A percentile compares a stretch with the other conserved stretches of the same genome.
phyloP scores from a whole-genome alignment of 768 basidiomycete genomes.

The Mycena maculata region DNA sequence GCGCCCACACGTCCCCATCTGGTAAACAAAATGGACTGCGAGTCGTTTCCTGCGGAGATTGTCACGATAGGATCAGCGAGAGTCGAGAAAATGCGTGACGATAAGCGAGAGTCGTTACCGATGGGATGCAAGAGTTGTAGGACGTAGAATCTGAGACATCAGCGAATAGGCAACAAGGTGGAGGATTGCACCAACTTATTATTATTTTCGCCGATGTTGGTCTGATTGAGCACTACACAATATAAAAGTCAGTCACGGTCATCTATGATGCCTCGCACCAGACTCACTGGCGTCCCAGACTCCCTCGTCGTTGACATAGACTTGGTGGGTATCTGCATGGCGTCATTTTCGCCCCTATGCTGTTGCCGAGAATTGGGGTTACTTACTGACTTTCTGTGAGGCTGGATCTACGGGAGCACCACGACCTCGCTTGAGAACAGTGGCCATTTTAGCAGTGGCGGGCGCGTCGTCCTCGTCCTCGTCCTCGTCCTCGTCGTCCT shows the following conservation, averaged over 20 bases:
- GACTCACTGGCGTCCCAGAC: slow-evolving; percentile 63
- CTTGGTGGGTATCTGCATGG: slow-evolving; percentile 61
- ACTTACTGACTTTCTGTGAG: slow-evolving; percentile 60
- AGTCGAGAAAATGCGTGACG: too few relatives aligned
- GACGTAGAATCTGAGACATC: slow-evolving; percentile 62
- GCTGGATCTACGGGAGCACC: slow-evolving; percentile 65
- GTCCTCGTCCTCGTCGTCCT: slow-evolving; percentile 35
- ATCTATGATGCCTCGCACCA: background rate
- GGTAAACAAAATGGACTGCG: slow-evolving; percentile 56
- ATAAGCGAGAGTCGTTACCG: slow-evolving; percentile 47
- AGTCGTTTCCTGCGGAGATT: slow-evolving; percentile 50
- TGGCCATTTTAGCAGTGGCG: slow-evolving; percentile 59
- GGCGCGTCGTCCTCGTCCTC: slow-evolving; percentile 41
- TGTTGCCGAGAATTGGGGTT: background rate
- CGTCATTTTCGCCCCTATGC: background rate
- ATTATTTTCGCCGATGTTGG: slow-evolving; percentile 57
- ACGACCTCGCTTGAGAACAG: slow-evolving; percentile 64
- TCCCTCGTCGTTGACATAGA: slow-evolving; percentile 53
- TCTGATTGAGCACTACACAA: slow-evolving; percentile 63
- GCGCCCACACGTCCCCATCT: slow-evolving; percentile 76
- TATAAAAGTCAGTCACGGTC: background rate
- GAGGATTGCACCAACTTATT: slow-evolving; percentile 58
- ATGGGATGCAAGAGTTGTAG: slow-evolving; percentile 66
- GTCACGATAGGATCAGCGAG: too few relatives aligned
- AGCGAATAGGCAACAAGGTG: background rate